Evolutionary conservation across 805 yeast species (phyloP), one percentile per base, ranked within the genome.

Genomic region (Kodamaea sagamina): DNA sequence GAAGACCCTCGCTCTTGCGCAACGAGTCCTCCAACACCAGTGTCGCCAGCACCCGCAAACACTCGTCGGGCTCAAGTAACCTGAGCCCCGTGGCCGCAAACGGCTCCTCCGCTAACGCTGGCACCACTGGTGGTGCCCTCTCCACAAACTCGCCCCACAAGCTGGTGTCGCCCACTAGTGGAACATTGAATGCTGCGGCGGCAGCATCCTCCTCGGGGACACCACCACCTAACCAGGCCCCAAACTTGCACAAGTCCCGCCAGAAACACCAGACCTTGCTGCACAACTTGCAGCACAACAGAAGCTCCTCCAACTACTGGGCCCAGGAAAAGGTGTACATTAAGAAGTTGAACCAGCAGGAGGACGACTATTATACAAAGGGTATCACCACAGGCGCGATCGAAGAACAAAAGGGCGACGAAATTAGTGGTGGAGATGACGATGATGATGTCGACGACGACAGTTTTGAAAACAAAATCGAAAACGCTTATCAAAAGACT

Each of bases 331-430:
- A 74, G 52, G 76, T 81, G 0, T 86, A 86, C 53, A 61, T 86
- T 44, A 77, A 75, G 44, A 78, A 78, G 55, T 76, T 86, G 55
- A 81, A 81, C 49, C 82, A 78, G 48, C 65, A 71, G 29, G 75
- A 70, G 3, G 88, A 85, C 59, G 93, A 86, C 52, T 84, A 84
- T 58, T 82, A 84, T 55, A 82, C 87, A 9, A 80, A 80, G 50
- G 87, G 84, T 3, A 78, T 82, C 32, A 67, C 79, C 12, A n/a
- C n/a, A n/a, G 75, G 69, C 3, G 70, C 67, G 7, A 59, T 59
- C 36, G 64, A 57, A 19, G 55, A 54, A 25, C 58, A 54, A 31
- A 57, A 49, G 16, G 68, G 62, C 9, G 55, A 51, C 15, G 49
- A 48, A n/a, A 57, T 47, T n/a, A 52, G 47, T 4, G 61, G 55